These are phyloP conservation scores for Mycosarcoma mackinlayi DNA, from an alignment of 1,284 basidiomycete species.

Conservation along the genomic window DNA sequence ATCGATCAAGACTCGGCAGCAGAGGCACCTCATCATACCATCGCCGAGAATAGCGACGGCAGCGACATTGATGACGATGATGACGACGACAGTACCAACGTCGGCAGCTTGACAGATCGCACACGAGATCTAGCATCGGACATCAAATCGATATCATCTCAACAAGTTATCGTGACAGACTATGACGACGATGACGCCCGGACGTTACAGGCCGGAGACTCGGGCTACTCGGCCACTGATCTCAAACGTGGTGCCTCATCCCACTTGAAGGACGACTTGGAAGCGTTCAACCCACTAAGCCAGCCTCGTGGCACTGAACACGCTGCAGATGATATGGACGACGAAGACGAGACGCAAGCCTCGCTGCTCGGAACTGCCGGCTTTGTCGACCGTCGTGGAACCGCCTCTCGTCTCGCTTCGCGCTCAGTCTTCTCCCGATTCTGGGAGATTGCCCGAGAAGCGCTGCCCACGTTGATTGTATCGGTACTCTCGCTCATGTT, in stretches of 20 bases:
- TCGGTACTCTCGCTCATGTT: slow-evolving; percentile 75
- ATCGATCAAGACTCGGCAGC: slow-evolving; percentile 15
- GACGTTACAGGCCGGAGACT: slow-evolving; percentile 22
- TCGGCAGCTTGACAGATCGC: slow-evolving; percentile 30
- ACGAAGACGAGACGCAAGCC: slow-evolving; percentile 38
- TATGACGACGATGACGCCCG: slow-evolving; percentile 32
- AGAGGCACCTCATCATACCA: slow-evolving; percentile 39
- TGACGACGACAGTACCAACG: slow-evolving; percentile 28
- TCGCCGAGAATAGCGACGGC: slow-evolving; percentile 23
- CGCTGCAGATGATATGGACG: slow-evolving; percentile 15
- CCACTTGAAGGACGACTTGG: slow-evolving; percentile 12
- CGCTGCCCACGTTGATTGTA: slow-evolving; percentile 70
- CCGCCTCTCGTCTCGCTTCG: slow-evolving; percentile 29
- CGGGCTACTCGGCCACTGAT: slow-evolving; percentile 20
- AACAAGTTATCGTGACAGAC: slow-evolving; percentile 12
- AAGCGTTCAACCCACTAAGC: slow-evolving; percentile 9
- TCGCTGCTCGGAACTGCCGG: slow-evolving; percentile 41
- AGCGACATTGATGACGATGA: slow-evolving; percentile 14
- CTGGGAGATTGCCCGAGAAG: slow-evolving; percentile 63
- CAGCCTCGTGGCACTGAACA: slow-evolving; percentile 4
- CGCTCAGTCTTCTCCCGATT: slow-evolving; percentile 39
- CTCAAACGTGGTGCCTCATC: slow-evolving; percentile 5
- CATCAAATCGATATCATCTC: slow-evolving; percentile 13
- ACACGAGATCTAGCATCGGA: slow-evolving; percentile 2
- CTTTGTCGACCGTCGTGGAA: slow-evolving; percentile 48